phyloP scores from a whole-genome alignment of 2,329 filamentous ascomycete genomes.

The Paracamarosporium sp. region DNA sequence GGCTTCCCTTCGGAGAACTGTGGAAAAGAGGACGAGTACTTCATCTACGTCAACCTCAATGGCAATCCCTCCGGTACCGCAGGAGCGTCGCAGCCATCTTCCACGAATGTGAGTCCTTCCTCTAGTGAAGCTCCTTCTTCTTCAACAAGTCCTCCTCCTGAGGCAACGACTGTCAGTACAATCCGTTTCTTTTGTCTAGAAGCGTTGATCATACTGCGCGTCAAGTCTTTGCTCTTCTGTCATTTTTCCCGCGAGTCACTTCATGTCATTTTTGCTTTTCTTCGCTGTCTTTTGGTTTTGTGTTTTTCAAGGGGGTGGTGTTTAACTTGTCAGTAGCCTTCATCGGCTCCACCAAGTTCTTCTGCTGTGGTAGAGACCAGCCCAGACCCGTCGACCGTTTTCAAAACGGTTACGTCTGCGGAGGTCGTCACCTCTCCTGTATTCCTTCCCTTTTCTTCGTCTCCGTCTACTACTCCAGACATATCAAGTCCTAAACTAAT shows the following conservation, averaged over 20 bases:
- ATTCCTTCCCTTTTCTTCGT: conserved; percentile 21
- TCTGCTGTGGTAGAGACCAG: conserved; percentile 26
- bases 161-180: conserved; percentile 37
- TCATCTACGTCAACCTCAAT: conserved; percentile 66
- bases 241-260: not conserved
- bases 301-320: conserved; percentile 9
- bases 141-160: conserved; percentile 7
- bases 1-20: conserved; percentile 73
- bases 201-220: conserved; percentile 17
- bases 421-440: conserved; percentile 26
- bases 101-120: conserved; percentile 33
- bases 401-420: conserved; percentile 32
- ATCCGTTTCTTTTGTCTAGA: conserved; percentile 25
- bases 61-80: conserved; percentile 65
- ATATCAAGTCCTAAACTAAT: conserved; percentile 16
- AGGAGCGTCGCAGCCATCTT: conserved; percentile 39
- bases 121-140: conserved; percentile 22
- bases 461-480: not conserved
- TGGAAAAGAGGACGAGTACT: conserved; percentile 64
- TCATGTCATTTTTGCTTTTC: conserved; percentile 1
- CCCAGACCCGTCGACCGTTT: conserved; percentile 33
- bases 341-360: conserved; percentile 39
- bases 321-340: conserved; percentile 45
- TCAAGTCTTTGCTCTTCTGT: not conserved
- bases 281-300: conserved; percentile 7